phyloP scores from a whole-genome alignment of 1,284 basidiomycete genomes.

The Cutaneotrichosporon daszewskae region DNA sequence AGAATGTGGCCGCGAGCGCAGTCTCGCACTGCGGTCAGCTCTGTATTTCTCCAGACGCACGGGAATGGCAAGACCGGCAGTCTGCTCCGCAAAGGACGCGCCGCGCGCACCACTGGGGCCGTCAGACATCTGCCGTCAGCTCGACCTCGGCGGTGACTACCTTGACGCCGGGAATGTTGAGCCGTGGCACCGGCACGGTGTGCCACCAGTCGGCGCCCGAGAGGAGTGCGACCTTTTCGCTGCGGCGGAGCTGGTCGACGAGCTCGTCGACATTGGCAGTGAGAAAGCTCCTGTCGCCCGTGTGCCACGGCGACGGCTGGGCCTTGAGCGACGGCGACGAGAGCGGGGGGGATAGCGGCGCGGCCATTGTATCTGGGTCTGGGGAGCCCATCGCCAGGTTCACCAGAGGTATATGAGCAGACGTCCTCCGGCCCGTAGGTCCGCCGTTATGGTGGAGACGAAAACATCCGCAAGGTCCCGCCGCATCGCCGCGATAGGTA shows the following conservation, averaged over 20 bases:
- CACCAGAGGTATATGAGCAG: too few species aligned
- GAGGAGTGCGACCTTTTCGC: constrained; percentile 36
- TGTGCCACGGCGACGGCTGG: too few species aligned
- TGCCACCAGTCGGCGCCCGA: constrained; percentile 35
- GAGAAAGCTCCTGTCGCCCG: constrained; percentile 16
- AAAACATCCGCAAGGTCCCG: too few species aligned
- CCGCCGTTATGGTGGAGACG: too few species aligned
- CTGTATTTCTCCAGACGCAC: constrained; percentile 60
- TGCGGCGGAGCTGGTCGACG: constrained; percentile 7
- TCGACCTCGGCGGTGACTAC: too few species aligned
- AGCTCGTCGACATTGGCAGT: constrained; percentile 8
- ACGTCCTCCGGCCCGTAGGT: too few species aligned
- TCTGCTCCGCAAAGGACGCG: constrained; percentile 18
- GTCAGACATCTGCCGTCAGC: too few species aligned
- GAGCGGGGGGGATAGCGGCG: neutral
- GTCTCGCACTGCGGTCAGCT: too few species aligned
- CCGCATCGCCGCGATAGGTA: too few species aligned
- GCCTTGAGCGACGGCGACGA: too few species aligned
- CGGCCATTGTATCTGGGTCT: neutral
- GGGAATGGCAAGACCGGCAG: constrained; percentile 53
- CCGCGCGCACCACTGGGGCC: constrained; percentile 31
- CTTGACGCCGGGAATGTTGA: constrained; percentile 35
- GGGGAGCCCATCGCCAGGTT: too few species aligned
- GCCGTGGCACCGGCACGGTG: constrained; percentile 23
- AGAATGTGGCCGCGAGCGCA: constrained; percentile 23